These are phyloP conservation scores for barley (Hordeum vulgare) DNA, from an alignment of 176 grass and related monocot genomes.

Conservation along the genomic window DNA sequence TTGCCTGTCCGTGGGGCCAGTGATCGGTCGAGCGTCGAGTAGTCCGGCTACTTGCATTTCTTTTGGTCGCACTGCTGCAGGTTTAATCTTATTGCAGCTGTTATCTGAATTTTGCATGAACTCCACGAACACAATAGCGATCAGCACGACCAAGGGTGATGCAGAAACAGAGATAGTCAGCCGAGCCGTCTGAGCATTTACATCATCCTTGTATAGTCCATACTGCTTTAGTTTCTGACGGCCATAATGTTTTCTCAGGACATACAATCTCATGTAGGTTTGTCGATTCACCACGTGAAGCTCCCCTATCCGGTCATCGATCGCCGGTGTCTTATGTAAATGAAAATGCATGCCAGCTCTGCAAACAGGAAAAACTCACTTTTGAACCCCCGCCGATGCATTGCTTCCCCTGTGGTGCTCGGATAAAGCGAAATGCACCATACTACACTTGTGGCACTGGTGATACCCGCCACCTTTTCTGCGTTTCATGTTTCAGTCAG, in stretches of 20 bases:
- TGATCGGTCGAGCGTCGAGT: neutral
- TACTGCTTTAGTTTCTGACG: neutral
- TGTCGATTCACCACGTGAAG: constrained; percentile 76
- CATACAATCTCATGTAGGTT: constrained; percentile 40
- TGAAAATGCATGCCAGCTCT: constrained; percentile 97
- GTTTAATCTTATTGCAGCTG: neutral
- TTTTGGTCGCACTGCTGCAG: neutral
- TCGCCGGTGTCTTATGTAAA: constrained; percentile 64
- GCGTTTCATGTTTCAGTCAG: constrained; percentile 86
- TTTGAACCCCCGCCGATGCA: constrained; percentile 98
- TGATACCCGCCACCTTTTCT: constrained; percentile 82
- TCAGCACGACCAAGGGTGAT: neutral
- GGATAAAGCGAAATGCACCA: constrained; percentile 89
- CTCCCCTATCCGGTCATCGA: constrained; percentile 73
- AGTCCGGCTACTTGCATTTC: neutral
- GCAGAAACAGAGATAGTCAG: neutral
- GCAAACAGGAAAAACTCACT: constrained; percentile 89
- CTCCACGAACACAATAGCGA: neutral
- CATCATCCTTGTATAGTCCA: neutral
- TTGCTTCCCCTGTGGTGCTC: constrained; percentile 83
- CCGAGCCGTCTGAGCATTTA: neutral
- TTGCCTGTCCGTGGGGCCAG: neutral
- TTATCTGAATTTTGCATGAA: neutral
- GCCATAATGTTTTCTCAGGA: neutral
- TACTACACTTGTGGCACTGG: constrained; percentile 76